Conservation (phyloP, 1,139 yeast species). For the Wickerhamomyces sp. region DNA sequence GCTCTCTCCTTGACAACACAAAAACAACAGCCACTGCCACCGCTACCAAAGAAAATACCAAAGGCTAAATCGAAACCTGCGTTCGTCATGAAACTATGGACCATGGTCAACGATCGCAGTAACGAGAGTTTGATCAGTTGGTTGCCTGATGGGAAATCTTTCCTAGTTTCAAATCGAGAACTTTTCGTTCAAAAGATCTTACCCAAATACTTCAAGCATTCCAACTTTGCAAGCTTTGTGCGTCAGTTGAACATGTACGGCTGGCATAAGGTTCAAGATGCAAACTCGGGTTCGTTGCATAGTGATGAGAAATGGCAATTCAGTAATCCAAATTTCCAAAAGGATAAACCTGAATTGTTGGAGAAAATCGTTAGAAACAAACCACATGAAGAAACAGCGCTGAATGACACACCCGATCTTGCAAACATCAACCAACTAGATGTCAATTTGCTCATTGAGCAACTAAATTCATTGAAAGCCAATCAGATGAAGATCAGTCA, state of each 20-base stretch:
- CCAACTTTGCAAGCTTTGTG: conserved; percentile 91
- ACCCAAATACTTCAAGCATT: conserved; percentile 91
- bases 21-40: conserved; percentile 2
- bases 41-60: conserved; percentile 3
- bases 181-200: conserved; percentile 77
- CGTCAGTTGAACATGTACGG: conserved; percentile 97
- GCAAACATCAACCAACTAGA: conserved; percentile 44
- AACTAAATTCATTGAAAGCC: conserved; percentile 68
- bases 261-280: conserved; percentile 79
- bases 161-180: conserved; percentile 81
- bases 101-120: conserved; percentile 80
- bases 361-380: conserved; percentile 79
- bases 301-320: conserved; percentile 94
- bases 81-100: conserved; percentile 89
- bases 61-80: conserved; percentile 55
- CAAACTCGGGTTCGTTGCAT: conserved; percentile 48
- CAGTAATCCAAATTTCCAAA: conserved; percentile 77
- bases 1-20: conserved; percentile 7
- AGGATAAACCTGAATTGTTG: conserved; percentile 61
- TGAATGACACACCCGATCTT: conserved; percentile 30
- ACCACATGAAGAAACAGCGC: conserved; percentile 30
- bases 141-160: conserved; percentile 81
- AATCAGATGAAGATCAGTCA: conserved; percentile 80
- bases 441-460: conserved; percentile 54
- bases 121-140: conserved; percentile 74